Evolutionary conservation across 495 filamentous ascomycete species (phyloP).

Genomic region (Annulohypoxylon stygium): DNA sequence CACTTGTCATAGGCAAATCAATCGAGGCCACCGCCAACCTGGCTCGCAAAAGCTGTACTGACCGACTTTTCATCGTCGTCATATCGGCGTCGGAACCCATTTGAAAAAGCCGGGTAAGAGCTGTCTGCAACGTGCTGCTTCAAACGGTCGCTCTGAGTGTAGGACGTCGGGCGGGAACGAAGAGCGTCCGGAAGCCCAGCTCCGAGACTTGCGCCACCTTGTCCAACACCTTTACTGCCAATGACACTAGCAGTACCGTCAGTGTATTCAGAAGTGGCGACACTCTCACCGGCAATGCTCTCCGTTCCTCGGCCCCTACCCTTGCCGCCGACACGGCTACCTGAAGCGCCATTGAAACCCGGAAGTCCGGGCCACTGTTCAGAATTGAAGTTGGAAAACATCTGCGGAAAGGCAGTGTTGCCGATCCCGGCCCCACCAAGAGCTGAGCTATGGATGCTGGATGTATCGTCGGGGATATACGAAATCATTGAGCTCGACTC

Average conservation of each 20-base stretch:
- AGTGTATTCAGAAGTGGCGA: conserved; percentile 87
- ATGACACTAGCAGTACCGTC: conserved; percentile 83
- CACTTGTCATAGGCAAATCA: conserved; percentile 64
- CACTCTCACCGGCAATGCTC: conserved; percentile 89
- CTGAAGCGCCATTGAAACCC: conserved; percentile 72
- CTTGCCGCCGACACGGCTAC: conserved; percentile 63
- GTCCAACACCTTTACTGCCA: conserved; percentile 75
- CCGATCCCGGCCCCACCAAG: conserved; percentile 84
- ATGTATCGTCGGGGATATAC: conserved; percentile 98
- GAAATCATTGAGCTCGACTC: conserved; percentile 87
- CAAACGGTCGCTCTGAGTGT: conserved; percentile 70
- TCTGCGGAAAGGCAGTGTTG: conserved; percentile 85
- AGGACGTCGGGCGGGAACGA: conserved; percentile 59
- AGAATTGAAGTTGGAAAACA: conserved; percentile 91
- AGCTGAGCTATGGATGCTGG: conserved; percentile 92
- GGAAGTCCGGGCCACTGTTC: conserved; percentile 90
- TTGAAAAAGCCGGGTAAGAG: conserved; percentile 67
- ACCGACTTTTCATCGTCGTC: conserved; percentile 97
- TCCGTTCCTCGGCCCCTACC: conserved; percentile 72
- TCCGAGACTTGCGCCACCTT: conserved; percentile 82
- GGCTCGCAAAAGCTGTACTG: conserved; percentile 95
- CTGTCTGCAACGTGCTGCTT: conserved; percentile 92
- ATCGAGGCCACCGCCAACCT: conserved; percentile 91
- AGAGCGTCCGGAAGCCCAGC: conserved; percentile 79
- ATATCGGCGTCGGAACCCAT: conserved; percentile 82